A percentile compares a stretch with the other conserved stretches of the same genome.
These are phyloP conservation scores for Apiospora pterosperma DNA, from an alignment of 2,329 filamentous ascomycete species.

Conservation along the genomic window DNA sequence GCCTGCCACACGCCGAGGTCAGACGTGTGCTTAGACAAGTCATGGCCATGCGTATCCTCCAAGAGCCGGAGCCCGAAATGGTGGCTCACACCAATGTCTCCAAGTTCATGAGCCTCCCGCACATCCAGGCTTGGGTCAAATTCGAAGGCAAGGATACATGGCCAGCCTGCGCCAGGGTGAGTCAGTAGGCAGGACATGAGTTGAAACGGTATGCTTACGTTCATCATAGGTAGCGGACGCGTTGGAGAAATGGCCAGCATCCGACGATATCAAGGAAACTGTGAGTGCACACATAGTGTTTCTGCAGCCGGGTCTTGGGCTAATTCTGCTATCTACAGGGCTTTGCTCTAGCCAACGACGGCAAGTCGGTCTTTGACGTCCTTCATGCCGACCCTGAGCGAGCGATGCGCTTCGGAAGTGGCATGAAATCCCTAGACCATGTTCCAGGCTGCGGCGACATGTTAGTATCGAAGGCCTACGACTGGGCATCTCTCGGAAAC, in stretches of 20 bases:
- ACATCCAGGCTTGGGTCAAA: neutral
- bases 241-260: neutral
- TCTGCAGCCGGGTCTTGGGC: conserved; percentile 5
- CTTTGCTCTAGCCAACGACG: conserved; percentile 13
- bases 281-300: conserved; percentile 9
- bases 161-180: neutral
- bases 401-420: neutral
- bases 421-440: neutral
- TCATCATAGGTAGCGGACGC: conserved; percentile 9
- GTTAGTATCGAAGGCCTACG: conserved; percentile 22
- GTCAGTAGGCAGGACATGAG: neutral
- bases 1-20: neutral
- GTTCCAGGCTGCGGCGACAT: neutral
- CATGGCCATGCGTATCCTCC: neutral
- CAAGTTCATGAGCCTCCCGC: neutral
- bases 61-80: conserved; percentile 1
- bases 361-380: conserved; percentile 1
- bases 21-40: neutral
- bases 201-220: neutral
- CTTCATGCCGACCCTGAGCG: neutral
- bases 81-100: neutral
- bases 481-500: conserved; percentile 14
- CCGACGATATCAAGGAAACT: neutral
- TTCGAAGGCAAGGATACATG: neutral
- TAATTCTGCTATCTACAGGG: conserved; percentile 15